Base-by-base conservation (phyloP, 371 early-diverging fungal species). In the Rhizopus sp. region DNA sequence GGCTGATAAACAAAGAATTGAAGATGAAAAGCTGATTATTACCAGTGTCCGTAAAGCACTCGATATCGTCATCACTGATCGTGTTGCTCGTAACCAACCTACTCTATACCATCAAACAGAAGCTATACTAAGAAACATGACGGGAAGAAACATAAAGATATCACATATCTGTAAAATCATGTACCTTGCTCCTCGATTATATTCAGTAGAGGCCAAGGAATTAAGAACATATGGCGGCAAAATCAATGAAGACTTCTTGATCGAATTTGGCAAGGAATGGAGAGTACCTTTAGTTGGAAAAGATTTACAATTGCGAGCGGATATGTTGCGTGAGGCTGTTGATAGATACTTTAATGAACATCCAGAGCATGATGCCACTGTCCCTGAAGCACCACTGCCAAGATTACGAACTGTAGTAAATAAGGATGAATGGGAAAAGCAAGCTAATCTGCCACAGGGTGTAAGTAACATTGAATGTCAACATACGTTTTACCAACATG, bases 311-410 rank as follows among this genome's bases (percentile, higher is more conserved):
- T 50, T 61, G 32, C 56, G 77, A 41, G 56, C 69, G 12, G 63
- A 58, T 0, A 44, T 68, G 1, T 38, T 73, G 35, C 50, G 50
- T 2, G 29, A 41, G 6, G 53, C 53, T 1, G 49, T 71, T 31
- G 53, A 65, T 9, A 16, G 53, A 5, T 73, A 56, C 49, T 77
- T 73, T 48, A 53, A 57, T 9, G 50, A 45, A 7, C 66, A 68
- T 40, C 44, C 46, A 40, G 60, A 69, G 62, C 52, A 53, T 54
- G 50, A 62, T 62, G 62, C 68, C 3, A 60, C 55, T 15, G 61
- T 77, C n/a, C 77, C 77, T n/a, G 72, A 73, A 55, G 58, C 50
- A 23, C 52, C 59, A 17, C 60, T 77, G 55, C 77, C 77, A 4
- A 66, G 63, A 30, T 52, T 69, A 9, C 50, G 53, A 7, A 53